A percentile compares a stretch with the other conserved stretches of the same genome.
Evolutionary conservation across 495 filamentous ascomycete species (phyloP).

Genomic region (Penicillium silybi): DNA sequence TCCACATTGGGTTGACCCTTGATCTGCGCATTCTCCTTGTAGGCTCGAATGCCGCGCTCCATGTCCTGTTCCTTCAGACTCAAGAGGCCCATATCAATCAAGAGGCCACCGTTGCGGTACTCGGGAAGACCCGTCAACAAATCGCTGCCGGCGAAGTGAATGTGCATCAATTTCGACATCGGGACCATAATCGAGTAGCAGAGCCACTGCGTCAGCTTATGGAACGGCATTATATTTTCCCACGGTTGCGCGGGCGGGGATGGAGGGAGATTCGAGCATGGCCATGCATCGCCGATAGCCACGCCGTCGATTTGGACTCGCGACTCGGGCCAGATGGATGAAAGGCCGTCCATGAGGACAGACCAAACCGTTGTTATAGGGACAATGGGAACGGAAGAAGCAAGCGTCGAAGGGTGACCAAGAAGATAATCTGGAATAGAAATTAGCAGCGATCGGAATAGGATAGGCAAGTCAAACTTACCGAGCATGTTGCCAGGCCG

Average conservation of each 20-base stretch:
- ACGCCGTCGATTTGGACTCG: conserved; percentile 85
- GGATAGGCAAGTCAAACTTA: conserved; percentile 34
- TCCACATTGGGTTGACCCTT: conserved; percentile 70
- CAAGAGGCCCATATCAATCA: conserved; percentile 63
- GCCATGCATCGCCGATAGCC: conserved; percentile 93
- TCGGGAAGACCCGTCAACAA: conserved; percentile 65
- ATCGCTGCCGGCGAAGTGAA: conserved; percentile 60
- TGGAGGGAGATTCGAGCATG: conserved; percentile 73
- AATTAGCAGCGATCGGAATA: conserved; percentile 8
- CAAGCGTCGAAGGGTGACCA: conserved; percentile 82
- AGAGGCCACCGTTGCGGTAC: conserved; percentile 65
- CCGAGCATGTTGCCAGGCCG: conserved; percentile 94
- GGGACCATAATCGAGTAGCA: conserved; percentile 70
- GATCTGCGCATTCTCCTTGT: conserved; percentile 65
- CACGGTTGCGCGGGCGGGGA: conserved; percentile 71
- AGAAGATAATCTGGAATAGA: conserved; percentile 73
- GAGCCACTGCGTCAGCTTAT: conserved; percentile 75
- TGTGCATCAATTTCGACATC: conserved; percentile 59
- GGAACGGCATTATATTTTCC: conserved; percentile 90
- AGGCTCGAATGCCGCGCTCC: conserved; percentile 63
- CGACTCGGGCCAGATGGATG: conserved; percentile 83
- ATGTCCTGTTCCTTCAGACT: conserved; percentile 56
- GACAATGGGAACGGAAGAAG: conserved; percentile 81
- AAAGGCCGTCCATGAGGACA: conserved; percentile 81
- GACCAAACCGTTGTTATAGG: conserved; percentile 90